phyloP scores from a whole-genome alignment of 202 grass and related monocot genomes.

The Schoenoplectus tabernaemontani region DNA sequence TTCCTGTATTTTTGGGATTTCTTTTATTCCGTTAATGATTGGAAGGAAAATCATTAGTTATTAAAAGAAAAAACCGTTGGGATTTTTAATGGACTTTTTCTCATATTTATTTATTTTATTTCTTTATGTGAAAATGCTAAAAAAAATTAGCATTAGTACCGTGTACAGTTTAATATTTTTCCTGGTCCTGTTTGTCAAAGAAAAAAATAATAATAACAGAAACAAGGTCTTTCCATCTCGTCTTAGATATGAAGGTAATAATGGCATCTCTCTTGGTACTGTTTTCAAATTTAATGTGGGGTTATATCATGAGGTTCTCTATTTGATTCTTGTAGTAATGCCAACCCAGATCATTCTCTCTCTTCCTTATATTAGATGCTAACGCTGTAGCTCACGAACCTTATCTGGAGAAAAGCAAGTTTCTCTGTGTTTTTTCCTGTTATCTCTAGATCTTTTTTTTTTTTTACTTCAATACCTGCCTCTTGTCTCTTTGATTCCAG shows the following conservation, averaged over 20 bases:
- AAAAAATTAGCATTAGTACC: background rate
- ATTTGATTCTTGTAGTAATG: background rate
- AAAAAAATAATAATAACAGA: background rate
- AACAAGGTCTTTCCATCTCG: background rate
- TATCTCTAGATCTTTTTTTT: conserved; percentile 29
- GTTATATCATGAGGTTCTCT: background rate
- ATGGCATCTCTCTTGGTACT: conserved; percentile 5
- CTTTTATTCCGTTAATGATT: conserved; percentile 1
- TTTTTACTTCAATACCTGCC: background rate
- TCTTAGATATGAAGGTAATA: background rate
- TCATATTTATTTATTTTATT: too few relatives aligned
- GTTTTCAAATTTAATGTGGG: background rate
- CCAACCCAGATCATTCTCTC: background rate
- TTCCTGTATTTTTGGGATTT: background rate
- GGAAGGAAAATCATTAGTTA: background rate
- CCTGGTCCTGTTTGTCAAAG: too few relatives aligned
- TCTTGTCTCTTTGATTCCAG: conserved; percentile 25
- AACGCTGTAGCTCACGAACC: background rate
- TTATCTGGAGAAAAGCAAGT: background rate
- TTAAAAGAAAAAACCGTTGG: too few relatives aligned
- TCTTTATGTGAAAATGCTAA: too few relatives aligned
- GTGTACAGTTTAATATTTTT: background rate
- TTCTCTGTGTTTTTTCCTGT: background rate
- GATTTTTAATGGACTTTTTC: background rate
- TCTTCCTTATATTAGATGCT: conserved; percentile 7